Percentiles rank a stretch among this genome's conserved stretches.
These are phyloP conservation scores for Penicillium carneum DNA, from an alignment of 2,329 filamentous ascomycete species.

Conservation along the genomic window DNA sequence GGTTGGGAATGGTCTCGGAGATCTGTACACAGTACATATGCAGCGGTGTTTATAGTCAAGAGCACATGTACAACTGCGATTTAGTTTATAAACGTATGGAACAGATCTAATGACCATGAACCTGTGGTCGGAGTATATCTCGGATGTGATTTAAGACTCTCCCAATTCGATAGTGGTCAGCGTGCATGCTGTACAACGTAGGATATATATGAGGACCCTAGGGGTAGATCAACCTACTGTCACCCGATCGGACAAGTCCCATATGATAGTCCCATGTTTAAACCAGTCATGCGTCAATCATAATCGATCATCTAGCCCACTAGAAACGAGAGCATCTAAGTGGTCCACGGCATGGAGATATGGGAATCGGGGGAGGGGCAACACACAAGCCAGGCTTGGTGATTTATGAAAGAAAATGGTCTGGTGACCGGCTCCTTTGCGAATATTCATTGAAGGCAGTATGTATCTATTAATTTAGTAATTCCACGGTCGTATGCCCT, in stretches of 20 bases:
- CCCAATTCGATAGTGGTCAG: neutral
- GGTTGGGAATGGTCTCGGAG: neutral
- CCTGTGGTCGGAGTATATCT: neutral
- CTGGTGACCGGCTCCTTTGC: neutral
- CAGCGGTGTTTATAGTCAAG: too few relatives aligned
- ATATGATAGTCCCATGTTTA: neutral
- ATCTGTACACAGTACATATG: neutral
- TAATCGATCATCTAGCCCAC: neutral
- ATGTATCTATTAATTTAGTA: neutral
- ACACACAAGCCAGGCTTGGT: too few relatives aligned
- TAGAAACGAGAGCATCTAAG: neutral
- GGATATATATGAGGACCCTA: neutral
- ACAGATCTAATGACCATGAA: neutral
- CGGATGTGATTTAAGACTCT: neutral
- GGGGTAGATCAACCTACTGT: constrained; percentile 2
- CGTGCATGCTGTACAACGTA: neutral
- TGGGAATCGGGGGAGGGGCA: neutral
- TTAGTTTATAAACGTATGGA: neutral
- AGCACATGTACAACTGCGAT: neutral
- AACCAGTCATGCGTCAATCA: neutral
- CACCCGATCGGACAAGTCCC: constrained; percentile 2
- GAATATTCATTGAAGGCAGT: neutral
- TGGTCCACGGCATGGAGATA: constrained; percentile 4
- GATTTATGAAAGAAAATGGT: neutral
- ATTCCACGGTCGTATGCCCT: neutral